Percentiles rank a stretch among this genome's conserved stretches.
Evolutionary conservation across 208 protist genomes (phyloP).

Genomic region (Leishmania aethiopica): DNA sequence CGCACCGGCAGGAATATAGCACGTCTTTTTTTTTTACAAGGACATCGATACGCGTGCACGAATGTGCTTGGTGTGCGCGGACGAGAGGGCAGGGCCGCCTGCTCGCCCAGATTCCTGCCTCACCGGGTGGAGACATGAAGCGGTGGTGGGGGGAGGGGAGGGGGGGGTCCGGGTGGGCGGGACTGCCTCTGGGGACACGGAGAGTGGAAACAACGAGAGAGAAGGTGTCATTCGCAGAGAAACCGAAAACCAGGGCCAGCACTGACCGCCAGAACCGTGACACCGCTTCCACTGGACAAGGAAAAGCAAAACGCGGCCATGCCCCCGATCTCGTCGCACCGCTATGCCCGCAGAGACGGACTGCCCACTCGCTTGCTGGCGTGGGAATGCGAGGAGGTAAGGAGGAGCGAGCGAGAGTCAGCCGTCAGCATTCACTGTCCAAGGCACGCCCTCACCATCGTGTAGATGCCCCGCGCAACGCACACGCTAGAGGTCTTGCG

Average conservation of each 20-base stretch:
- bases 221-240: background rate
- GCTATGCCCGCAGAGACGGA: background rate
- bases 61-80: background rate
- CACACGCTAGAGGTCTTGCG: background rate
- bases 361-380: background rate
- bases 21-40: background rate
- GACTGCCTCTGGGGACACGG: background rate
- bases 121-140: background rate
- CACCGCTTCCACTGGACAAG: background rate
- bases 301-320: background rate
- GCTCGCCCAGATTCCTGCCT: background rate
- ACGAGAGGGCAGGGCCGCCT: background rate
- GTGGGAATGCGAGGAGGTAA: background rate
- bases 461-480: background rate
- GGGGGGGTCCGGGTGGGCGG: background rate
- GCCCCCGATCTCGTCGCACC: background rate
- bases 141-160: no score
- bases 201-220: conserved; percentile 1
- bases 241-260: background rate
- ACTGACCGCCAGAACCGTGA: background rate
- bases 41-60: background rate
- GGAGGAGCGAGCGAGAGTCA: background rate
- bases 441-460: background rate
- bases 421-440: background rate
- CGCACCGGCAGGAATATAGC: background rate